phyloP scores from a whole-genome alignment of 352 stramenopile genomes.

The Blastocystis sp. region DNA sequence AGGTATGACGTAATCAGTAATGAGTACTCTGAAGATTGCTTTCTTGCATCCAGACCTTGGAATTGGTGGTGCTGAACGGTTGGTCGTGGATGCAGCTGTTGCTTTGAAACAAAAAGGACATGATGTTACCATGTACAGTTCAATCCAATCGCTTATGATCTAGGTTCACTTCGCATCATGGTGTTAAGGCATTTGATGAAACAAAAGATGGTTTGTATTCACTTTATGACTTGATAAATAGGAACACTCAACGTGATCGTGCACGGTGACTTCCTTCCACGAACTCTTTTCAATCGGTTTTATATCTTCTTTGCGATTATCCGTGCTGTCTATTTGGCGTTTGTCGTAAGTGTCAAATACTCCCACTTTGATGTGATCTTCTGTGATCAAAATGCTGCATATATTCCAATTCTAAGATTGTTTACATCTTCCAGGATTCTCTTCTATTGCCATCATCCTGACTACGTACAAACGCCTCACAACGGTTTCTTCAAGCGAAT shows the following conservation, averaged over 20 bases:
- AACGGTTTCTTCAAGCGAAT: conserved; percentile 65
- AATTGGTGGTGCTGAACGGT: conserved; percentile 88
- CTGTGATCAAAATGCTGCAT: conserved; percentile 67
- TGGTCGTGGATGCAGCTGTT: conserved; percentile 81
- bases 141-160: neutral
- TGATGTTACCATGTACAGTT: conserved; percentile 65
- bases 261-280: conserved; percentile 84
- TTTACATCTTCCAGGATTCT: conserved; percentile 70
- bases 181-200: conserved; percentile 84
- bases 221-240: conserved; percentile 71
- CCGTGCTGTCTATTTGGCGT: conserved; percentile 83
- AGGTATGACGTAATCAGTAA: neutral
- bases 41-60: conserved; percentile 93
- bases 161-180: conserved; percentile 91
- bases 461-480: conserved; percentile 81
- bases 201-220: conserved; percentile 68
- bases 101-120: conserved; percentile 76
- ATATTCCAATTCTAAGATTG: conserved; percentile 67
- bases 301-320: conserved; percentile 85
- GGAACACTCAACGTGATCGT: conserved; percentile 72
- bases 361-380: conserved; percentile 65
- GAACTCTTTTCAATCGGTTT: conserved; percentile 75
- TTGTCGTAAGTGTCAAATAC: conserved; percentile 61
- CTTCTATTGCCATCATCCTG: conserved; percentile 98
- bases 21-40: conserved; percentile 34